Evolutionary conservation across 2,329 filamentous ascomycete genomes (phyloP).

Genomic region (Alternaria ventricosa): DNA sequence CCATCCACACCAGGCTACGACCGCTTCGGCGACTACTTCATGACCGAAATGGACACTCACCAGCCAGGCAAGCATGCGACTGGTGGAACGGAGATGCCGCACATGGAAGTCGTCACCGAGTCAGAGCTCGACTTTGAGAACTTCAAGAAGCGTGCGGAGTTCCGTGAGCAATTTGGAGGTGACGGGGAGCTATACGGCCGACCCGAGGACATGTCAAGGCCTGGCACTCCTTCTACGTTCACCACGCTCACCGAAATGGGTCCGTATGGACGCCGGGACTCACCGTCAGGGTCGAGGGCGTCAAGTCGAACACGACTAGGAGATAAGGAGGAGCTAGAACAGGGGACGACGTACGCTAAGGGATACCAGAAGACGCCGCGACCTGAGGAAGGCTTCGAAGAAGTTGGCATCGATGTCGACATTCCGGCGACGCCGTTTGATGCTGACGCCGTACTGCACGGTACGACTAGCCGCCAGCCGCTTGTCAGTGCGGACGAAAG

Average conservation of each 20-base stretch:
- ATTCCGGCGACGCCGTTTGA: constrained; percentile 32
- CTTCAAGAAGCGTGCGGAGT: constrained; percentile 88
- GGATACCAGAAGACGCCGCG: constrained; percentile 33
- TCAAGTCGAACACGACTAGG: constrained; percentile 32
- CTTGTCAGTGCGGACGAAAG: constrained; percentile 18
- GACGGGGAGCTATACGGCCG: constrained; percentile 65
- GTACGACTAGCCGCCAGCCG: constrained; percentile 22
- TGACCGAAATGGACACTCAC: constrained; percentile 72
- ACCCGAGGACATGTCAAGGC: constrained; percentile 59
- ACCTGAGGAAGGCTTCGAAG: constrained; percentile 21
- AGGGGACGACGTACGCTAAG: constrained; percentile 33
- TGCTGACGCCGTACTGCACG: constrained; percentile 26
- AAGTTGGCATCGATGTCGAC: constrained; percentile 27
- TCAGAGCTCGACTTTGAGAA: constrained; percentile 85
- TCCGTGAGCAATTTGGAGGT: constrained; percentile 82
- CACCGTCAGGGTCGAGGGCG: constrained; percentile 16
- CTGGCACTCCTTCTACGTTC: constrained; percentile 40
- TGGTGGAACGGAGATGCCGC: constrained; percentile 44
- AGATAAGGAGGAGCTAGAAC: constrained; percentile 22
- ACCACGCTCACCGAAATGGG: constrained; percentile 32
- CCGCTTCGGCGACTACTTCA: constrained; percentile 76
- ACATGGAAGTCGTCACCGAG: constrained; percentile 89
- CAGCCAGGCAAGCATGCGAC: constrained; percentile 59
- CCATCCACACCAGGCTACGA: constrained; percentile 63
- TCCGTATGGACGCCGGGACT: constrained; percentile 17